phyloP scores from a whole-genome alignment of 352 stramenopile species.

The Phytophthora sp. region DNA sequence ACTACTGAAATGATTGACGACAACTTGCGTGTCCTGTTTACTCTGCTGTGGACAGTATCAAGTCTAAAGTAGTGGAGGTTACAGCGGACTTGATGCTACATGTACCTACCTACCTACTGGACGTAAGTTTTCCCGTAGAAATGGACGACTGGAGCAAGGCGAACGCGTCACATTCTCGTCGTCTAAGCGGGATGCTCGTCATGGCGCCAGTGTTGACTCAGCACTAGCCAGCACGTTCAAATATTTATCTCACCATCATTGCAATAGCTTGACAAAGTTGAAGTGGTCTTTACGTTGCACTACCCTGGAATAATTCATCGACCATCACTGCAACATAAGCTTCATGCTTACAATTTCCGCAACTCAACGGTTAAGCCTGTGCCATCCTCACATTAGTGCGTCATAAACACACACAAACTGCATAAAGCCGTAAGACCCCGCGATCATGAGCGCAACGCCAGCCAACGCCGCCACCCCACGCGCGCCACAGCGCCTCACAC shows the following conservation, averaged over 20 bases:
- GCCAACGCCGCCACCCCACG: constrained; percentile 6
- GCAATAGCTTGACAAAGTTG: no score
- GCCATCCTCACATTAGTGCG: constrained; percentile 10
- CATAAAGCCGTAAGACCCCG: no score
- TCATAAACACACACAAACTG: constrained; percentile 18
- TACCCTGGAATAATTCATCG: not conserved
- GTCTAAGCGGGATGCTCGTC: constrained; percentile 14
- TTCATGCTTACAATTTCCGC: no score
- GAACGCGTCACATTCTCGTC: not conserved
- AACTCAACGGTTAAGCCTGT: constrained; percentile 2
- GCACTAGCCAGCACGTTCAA: constrained; percentile 3
- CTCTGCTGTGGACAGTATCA: constrained; percentile 4
- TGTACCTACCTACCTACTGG: no score
- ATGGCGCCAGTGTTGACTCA: constrained; percentile 19
- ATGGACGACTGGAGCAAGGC: constrained; percentile 15
- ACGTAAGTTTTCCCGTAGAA: constrained; percentile 22
- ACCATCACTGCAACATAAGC: no score
- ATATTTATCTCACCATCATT: constrained; percentile 15
- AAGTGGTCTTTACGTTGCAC: constrained; percentile 3
- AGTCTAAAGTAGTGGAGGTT: not conserved
- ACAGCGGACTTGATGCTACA: constrained; percentile 5
- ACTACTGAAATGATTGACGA: constrained; percentile 28
- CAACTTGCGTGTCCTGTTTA: constrained; percentile 15
- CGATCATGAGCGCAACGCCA: constrained; percentile 29
- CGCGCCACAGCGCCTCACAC: constrained; percentile 55